A percentile compares a stretch with the other conserved stretches of the same genome.
Evolutionary conservation across 2,329 filamentous ascomycete genomes (phyloP).

Genomic region (Onygenales sp.): DNA sequence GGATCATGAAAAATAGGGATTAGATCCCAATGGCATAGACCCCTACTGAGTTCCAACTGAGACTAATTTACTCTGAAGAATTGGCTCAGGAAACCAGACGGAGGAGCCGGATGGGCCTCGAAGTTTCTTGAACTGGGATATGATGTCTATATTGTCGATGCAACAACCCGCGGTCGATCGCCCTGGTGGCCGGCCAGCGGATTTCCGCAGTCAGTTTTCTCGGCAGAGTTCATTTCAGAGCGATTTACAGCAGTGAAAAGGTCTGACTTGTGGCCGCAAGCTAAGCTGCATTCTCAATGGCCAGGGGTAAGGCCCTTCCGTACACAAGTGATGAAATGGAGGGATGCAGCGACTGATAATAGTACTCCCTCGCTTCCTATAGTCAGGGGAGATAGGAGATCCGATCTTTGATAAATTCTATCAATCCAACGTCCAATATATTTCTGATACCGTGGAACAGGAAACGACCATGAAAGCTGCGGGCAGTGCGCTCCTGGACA

Average conservation of each 20-base stretch:
- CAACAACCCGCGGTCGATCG: constrained; percentile 1
- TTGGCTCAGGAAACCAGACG: constrained; percentile 41
- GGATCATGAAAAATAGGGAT: too few species aligned
- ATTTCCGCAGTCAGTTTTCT: constrained; percentile 8
- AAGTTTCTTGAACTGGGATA: constrained; percentile 39
- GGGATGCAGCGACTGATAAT: neutral
- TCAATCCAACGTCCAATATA: constrained; percentile 32
- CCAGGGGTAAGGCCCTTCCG: constrained; percentile 11
- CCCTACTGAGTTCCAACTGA: too few species aligned
- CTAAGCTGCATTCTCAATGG: constrained; percentile 37
- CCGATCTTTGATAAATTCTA: constrained; percentile 42
- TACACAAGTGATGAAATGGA: too few species aligned
- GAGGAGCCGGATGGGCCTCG: constrained; percentile 38
- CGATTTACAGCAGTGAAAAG: constrained; percentile 25
- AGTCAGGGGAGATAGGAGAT: constrained; percentile 29
- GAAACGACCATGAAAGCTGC: constrained; percentile 28
- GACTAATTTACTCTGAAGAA: constrained; percentile 17
- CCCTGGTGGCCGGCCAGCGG: constrained; percentile 5
- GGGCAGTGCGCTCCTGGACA: constrained; percentile 34
- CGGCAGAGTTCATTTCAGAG: constrained; percentile 16
- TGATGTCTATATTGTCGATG: constrained; percentile 30
- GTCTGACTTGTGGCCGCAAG: constrained; percentile 33
- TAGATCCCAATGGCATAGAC: too few species aligned
- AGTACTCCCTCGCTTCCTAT: neutral
- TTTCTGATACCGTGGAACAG: constrained; percentile 18